Evolutionary conservation across 148 eudicot species (phyloP), one percentile per base, ranked within the genome.

Genomic region (Agrostemma githago): DNA sequence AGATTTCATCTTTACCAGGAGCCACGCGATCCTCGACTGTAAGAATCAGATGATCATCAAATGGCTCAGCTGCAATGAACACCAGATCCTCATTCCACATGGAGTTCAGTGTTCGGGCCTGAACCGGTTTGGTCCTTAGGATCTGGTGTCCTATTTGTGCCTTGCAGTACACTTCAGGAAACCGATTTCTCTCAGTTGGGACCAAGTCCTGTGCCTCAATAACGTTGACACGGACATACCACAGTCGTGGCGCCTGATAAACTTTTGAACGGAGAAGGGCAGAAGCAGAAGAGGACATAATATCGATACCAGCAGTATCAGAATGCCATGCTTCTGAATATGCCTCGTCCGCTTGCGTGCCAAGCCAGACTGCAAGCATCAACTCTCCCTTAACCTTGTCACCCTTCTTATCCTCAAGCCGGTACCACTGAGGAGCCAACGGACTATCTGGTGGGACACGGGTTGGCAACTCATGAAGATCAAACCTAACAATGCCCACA

Each of bases 391-490:
- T 90, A 21, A 87, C 88, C 82, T 88, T 90, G 41, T 87, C 90
- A 12, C 92, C 89, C 73, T 85, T 92, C 82, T 95, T 95, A 59
- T 92, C 96, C 79, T 86, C 87, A 19, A 92, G 90, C 57, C 97
- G 85, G 82, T 95, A 95, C 98, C 98, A 95, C 57, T 92, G 88
- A 6, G 98, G 98, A 41, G 98, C 97, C 79, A 95, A 77, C 0
- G 97, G 98, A 62, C 98, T 95, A 84, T 95, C 98, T 0, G 97
- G 98, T 4, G 98, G 98, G 62, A 94, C 98, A 74, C 98, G 74
- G 78, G 84, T 82, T 5, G 98, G 98, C 46, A 95, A 85, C 81
- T 95, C 98, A 64, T 86, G 86, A 39, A 95, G 84, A 56, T 95
- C 98, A 73, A 95, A 95, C 74, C 96, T 81, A 2, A 90, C 87